Conservation (phyloP, 2,329 filamentous ascomycete genomes). For the Arthrinium phaeospermum region DNA sequence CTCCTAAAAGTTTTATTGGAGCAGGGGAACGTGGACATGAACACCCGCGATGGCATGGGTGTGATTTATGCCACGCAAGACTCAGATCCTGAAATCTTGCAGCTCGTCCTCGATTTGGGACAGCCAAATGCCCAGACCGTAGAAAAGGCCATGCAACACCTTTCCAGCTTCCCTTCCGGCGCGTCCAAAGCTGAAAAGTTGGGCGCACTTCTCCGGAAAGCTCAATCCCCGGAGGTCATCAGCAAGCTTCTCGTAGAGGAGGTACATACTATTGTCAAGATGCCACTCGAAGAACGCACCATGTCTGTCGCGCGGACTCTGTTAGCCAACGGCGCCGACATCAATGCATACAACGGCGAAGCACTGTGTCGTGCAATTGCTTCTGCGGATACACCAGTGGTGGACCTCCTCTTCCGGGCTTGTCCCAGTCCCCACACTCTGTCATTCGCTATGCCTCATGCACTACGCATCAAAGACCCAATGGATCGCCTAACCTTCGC, state of each 20-base stretch:
- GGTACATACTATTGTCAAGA: slow-evolving; percentile 51
- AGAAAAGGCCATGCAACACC: slow-evolving; percentile 46
- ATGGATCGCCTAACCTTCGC: slow-evolving; percentile 59
- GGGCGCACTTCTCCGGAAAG: slow-evolving; percentile 50
- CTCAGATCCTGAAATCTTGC: slow-evolving; percentile 54
- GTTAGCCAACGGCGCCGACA: slow-evolving; percentile 57
- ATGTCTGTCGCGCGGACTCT: slow-evolving; percentile 53
- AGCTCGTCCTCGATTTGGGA: slow-evolving; percentile 52
- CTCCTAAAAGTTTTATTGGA: slow-evolving; percentile 56
- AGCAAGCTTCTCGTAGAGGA: slow-evolving; percentile 56
- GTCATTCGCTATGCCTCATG: slow-evolving; percentile 56
- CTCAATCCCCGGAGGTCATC: slow-evolving; percentile 49
- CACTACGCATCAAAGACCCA: slow-evolving; percentile 55
- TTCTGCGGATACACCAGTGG: slow-evolving; percentile 49
- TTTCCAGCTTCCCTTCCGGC: slow-evolving; percentile 51
- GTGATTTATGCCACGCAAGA: slow-evolving; percentile 46
- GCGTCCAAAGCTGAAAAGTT: slow-evolving; percentile 57
- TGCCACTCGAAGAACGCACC: slow-evolving; percentile 43
- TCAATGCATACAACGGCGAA: slow-evolving; percentile 58
- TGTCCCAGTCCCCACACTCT: slow-evolving; percentile 50
- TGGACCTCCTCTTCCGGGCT: slow-evolving; percentile 54
- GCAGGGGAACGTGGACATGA: slow-evolving; percentile 59
- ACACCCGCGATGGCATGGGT: slow-evolving; percentile 51
- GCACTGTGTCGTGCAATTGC: slow-evolving; percentile 58
- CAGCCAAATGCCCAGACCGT: slow-evolving; percentile 52